These are phyloP conservation scores for Pseudozyma sp. DNA, from an alignment of 1,284 basidiomycete species.

Conservation along the genomic window DNA sequence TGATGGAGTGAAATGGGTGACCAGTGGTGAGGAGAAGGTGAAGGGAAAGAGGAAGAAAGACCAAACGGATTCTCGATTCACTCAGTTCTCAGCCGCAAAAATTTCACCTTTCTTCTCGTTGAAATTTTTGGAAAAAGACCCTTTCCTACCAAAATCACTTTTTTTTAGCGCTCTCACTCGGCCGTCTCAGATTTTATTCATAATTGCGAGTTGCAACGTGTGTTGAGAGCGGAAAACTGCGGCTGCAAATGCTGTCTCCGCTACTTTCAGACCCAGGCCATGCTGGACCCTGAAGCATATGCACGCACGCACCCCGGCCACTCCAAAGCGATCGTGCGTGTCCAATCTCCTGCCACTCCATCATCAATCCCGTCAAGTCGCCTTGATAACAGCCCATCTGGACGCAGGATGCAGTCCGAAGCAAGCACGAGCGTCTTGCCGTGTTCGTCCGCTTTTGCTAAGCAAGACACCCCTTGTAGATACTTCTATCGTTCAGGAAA, in stretches of 20 bases:
- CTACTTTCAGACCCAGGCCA: neutral
- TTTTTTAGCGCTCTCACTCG: conserved; percentile 14
- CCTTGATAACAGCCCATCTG: too few relatives aligned
- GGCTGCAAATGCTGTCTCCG: conserved; percentile 5
- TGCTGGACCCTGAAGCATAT: conserved; percentile 10
- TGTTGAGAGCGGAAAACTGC: conserved; percentile 4
- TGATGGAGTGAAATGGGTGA: conserved; percentile 17
- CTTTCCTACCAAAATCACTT: conserved; percentile 9
- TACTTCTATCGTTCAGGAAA: conserved; percentile 39
- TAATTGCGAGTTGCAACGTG: neutral
- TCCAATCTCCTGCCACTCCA: too few relatives aligned
- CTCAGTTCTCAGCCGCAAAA: conserved; percentile 21
- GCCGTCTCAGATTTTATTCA: neutral
- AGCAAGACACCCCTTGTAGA: conserved; percentile 20
- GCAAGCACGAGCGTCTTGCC: conserved; percentile 6
- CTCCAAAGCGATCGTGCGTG: neutral
- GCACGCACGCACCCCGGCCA: neutral
- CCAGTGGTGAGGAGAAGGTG: conserved; percentile 33
- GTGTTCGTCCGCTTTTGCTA: neutral
- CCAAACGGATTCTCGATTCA: neutral
- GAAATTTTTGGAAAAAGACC: conserved; percentile 19
- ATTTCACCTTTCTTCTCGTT: conserved; percentile 16
- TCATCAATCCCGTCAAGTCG: too few relatives aligned
- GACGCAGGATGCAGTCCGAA: conserved; percentile 12
- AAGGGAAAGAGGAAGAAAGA: conserved; percentile 10